Evolutionary conservation across 192 early-diverging fungal genomes (phyloP).

Genomic region (Coemansia asiatica): DNA sequence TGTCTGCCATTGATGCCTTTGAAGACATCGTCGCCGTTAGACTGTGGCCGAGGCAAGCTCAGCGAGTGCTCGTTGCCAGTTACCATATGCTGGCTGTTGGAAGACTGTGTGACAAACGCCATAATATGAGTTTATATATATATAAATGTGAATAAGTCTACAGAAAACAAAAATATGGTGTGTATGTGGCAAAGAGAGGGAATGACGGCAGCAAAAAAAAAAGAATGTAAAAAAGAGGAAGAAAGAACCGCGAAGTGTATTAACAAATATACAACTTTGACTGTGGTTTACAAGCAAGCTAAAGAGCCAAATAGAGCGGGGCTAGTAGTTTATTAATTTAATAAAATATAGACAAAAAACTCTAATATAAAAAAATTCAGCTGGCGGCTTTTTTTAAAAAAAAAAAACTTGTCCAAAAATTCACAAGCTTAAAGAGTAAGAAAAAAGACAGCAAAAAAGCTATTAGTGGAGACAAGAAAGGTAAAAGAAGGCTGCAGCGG

Average conservation of each 20-base stretch:
- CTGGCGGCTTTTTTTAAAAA: neutral
- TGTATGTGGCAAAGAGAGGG: neutral
- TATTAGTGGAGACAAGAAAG: constrained; percentile 6
- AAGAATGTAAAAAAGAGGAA: neutral
- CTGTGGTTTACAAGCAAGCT: neutral
- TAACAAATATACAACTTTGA: neutral
- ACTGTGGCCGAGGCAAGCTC: constrained; percentile 26
- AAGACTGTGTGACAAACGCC: constrained; percentile 47
- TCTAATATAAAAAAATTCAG: neutral
- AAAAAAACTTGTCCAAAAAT: neutral
- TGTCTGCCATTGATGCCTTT: constrained; percentile 3
- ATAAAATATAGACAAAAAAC: neutral
- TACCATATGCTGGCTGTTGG: constrained; percentile 18
- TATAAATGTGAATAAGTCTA: neutral
- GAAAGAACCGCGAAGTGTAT: neutral
- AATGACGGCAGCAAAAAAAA: neutral
- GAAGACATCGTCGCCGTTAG: constrained; percentile 1
- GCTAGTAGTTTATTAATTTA: neutral
- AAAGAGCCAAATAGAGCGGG: neutral
- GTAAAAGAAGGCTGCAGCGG: constrained; percentile 4
- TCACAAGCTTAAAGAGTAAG: constrained; percentile 3
- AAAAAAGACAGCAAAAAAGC: constrained; percentile 3
- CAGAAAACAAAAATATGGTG: neutral
- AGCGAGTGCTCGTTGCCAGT: constrained; percentile 20
- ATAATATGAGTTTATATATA: constrained; percentile 12